These are phyloP conservation scores for Roridomyces roridus DNA, from an alignment of 768 basidiomycete species.

Conservation along the genomic window DNA sequence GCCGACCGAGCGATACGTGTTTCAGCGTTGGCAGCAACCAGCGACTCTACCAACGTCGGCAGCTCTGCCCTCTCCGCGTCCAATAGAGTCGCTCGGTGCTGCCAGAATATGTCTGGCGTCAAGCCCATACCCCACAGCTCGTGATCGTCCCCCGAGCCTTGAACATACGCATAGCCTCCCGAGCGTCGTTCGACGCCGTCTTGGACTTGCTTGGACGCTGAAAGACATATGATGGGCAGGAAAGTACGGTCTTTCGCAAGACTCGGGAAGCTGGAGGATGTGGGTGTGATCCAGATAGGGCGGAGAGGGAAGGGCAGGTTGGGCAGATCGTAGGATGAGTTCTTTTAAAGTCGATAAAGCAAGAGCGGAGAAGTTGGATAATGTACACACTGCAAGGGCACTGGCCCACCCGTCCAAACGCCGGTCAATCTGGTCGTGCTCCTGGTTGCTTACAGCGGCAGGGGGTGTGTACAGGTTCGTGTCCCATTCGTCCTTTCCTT, in stretches of 20 bases:
- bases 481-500: slow-evolving; percentile 51
- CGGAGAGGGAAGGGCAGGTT: slow-evolving; percentile 68
- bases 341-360: slow-evolving; percentile 41
- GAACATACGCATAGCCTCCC: slow-evolving; percentile 85
- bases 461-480: slow-evolving; percentile 72
- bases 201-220: slow-evolving; percentile 76
- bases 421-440: slow-evolving; percentile 79
- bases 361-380: not conserved
- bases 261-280: slow-evolving; percentile 55
- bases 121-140: slow-evolving; percentile 89
- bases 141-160: slow-evolving; percentile 95
- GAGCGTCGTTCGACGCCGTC: slow-evolving; percentile 66
- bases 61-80: slow-evolving; percentile 54
- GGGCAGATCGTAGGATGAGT: slow-evolving; percentile 75
- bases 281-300: slow-evolving; percentile 89
- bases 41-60: slow-evolving; percentile 44
- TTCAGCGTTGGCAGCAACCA: slow-evolving; percentile 28
- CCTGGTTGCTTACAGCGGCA: slow-evolving; percentile 69
- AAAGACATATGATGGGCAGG: slow-evolving; percentile 82
- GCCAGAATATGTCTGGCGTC: slow-evolving; percentile 78
- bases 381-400: slow-evolving; percentile 63
- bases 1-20: slow-evolving; percentile 3
- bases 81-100: slow-evolving; percentile 55
- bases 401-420: slow-evolving; percentile 73
- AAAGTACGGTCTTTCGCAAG: slow-evolving; percentile 44